Evolutionary conservation across 768 basidiomycete genomes (phyloP), one percentile per base, ranked within the genome.

Genomic region (Mycena latifolia): DNA sequence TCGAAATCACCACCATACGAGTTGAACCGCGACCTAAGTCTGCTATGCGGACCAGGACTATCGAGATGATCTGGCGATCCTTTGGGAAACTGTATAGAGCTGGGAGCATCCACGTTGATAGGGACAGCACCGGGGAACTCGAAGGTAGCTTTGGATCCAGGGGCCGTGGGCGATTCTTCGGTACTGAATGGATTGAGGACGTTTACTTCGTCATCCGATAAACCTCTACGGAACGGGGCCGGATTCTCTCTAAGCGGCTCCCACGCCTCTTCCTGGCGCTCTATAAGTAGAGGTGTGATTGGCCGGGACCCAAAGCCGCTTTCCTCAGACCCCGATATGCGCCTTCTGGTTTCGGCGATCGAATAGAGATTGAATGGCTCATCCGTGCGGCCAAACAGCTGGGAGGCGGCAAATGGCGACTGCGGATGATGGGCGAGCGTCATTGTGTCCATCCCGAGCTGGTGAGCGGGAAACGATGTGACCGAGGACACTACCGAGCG

Each of bases 381-480:
- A 56, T 93, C 89, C 2, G 87, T 87, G 22, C 88, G 86, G 31
- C 92, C 86, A 73, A 96, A 95, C 3, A 96, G 81, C 67, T 95
- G 92, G 18, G 93, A 92, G 1, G 94, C 91, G 22, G 93, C 90
- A 70, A 94, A 98, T 1, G 95, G 95, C 0, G 95, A 96, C 70
- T 94, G 91, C 35, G 92, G 87, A 71, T 91, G 88, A 67, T 76
- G 71, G 8, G 74, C 75, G 28, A 81, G 73, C 61, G 70, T 14
- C 63, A 64, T 66, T 7, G 70, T 65, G 45, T 85, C 84, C 31
- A 81, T 72, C 25, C 88, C 90, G 24, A 93, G 82, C 70, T 96
- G 94, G 70, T 94, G 92, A 17, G 91, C 89, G 45, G 93, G 89
- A 67, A 93, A 92, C 18, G 90, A 88, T 2, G 89, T 84, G 4